Conservation (phyloP, 768 basidiomycete species). For the Termitomyces bulborhizus region DNA sequence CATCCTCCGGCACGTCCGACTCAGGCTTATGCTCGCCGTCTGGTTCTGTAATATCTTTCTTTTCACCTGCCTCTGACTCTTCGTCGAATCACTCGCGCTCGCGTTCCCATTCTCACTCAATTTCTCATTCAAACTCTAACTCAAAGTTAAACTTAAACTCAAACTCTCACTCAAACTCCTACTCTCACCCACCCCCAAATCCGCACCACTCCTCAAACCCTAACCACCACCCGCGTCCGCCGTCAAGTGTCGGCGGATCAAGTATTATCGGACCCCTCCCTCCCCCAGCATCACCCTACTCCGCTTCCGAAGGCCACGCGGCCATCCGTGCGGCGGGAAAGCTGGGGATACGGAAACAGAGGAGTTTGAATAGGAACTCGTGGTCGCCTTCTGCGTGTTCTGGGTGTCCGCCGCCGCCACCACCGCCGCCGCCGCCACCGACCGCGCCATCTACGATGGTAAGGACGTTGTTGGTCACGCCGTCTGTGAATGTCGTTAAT, state of each 20-base stretch:
- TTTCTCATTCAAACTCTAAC: neutral
- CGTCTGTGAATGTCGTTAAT: neutral
- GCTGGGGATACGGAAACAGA: conserved; percentile 39
- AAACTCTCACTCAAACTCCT: neutral
- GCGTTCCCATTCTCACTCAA: neutral
- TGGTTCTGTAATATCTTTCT: conserved; percentile 22
- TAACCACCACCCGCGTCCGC: conserved; percentile 3
- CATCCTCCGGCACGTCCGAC: conserved; percentile 19
- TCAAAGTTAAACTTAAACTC: conserved; percentile 2
- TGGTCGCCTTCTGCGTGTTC: conserved; percentile 31
- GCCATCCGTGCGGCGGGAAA: conserved; percentile 50
- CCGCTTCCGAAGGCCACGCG: conserved; percentile 21
- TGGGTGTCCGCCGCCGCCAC: neutral
- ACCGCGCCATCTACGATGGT: neutral
- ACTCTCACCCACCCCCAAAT: conserved; percentile 1
- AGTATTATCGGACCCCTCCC: conserved; percentile 15
- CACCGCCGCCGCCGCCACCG: neutral
- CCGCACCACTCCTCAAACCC: conserved; percentile 10
- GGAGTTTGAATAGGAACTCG: conserved; percentile 43
- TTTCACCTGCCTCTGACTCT: conserved; percentile 24
- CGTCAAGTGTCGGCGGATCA: conserved; percentile 16
- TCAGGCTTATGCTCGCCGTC: conserved; percentile 21
- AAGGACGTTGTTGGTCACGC: neutral
- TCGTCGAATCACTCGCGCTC: conserved; percentile 5
- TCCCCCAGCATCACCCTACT: conserved; percentile 3